phyloP scores from a whole-genome alignment of 2,329 filamentous ascomycete genomes.

The Apiospora rasikravindrae region DNA sequence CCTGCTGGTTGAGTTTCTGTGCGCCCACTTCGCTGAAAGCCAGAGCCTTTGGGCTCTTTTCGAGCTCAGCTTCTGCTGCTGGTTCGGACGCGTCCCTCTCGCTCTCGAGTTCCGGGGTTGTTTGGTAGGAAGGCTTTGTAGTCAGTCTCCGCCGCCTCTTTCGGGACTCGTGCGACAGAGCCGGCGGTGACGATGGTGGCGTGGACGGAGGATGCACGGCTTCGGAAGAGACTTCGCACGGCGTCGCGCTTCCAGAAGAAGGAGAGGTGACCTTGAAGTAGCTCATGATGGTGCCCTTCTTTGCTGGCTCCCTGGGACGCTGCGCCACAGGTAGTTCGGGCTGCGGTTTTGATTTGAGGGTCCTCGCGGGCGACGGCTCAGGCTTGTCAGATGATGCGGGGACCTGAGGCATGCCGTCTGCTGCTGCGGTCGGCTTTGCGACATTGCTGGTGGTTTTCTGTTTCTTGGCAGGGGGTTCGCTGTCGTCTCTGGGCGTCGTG shows the following conservation, averaged over 20 bases:
- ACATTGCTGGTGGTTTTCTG: slow-evolving; percentile 20
- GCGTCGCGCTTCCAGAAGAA: slow-evolving; percentile 23
- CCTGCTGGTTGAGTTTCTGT: slow-evolving; percentile 22
- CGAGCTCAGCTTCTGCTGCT: slow-evolving; percentile 21
- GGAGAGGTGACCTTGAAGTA: slow-evolving; percentile 37
- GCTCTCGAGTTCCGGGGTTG: neutral
- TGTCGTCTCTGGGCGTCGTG: slow-evolving; percentile 29
- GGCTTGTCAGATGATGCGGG: neutral
- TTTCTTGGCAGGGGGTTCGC: slow-evolving; percentile 33
- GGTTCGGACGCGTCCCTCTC: slow-evolving; percentile 15
- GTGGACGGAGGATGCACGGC: neutral
- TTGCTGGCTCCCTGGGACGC: slow-evolving; percentile 24
- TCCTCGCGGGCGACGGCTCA: neutral
- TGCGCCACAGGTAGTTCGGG: slow-evolving; percentile 24
- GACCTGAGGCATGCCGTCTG: neutral
- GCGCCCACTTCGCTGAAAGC: neutral
- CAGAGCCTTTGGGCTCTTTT: slow-evolving; percentile 19
- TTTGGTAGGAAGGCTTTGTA: neutral
- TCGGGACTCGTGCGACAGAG: slow-evolving; percentile 35
- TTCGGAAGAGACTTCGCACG: slow-evolving; percentile 29
- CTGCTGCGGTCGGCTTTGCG: neutral
- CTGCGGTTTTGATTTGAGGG: slow-evolving; percentile 12
- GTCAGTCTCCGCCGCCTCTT: slow-evolving; percentile 24
- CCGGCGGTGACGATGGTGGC: slow-evolving; percentile 36
- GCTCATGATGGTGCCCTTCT: slow-evolving; percentile 37